Conservation (phyloP, 2,329 filamentous ascomycete species). For the Metarhizium sp. region DNA sequence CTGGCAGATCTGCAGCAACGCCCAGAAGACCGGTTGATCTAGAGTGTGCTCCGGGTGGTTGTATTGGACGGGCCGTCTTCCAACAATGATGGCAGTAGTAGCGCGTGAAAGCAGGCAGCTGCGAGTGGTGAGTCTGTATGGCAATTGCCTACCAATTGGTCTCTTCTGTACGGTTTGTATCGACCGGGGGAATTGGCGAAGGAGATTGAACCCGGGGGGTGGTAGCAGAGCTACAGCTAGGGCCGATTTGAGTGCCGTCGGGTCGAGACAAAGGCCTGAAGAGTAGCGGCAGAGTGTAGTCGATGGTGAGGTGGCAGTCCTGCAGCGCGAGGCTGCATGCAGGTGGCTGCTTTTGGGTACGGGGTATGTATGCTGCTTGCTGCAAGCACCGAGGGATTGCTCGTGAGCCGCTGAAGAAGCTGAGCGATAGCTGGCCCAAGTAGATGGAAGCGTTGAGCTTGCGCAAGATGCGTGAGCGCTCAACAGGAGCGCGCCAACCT, state of each 20-base stretch:
- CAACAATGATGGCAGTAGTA: constrained; percentile 1
- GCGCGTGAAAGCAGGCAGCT: not conserved
- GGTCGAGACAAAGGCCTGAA: constrained; percentile 5
- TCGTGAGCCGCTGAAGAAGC: constrained; percentile 8
- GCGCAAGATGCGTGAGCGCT: not conserved
- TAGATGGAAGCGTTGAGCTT: not conserved
- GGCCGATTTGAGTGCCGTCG: constrained; percentile 6
- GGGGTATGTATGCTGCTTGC: not conserved
- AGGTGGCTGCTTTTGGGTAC: constrained; percentile 7
- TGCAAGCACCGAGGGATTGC: constrained; percentile 2
- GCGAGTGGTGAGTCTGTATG: constrained; percentile 2
- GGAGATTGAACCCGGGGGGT: constrained; percentile 1
- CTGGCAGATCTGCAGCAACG: constrained; percentile 5
- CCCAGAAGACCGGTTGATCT: not conserved
- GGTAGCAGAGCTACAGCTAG: constrained; percentile 4
- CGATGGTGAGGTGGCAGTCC: constrained; percentile 8
- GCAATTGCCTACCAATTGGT: not conserved
- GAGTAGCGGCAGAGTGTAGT: constrained; percentile 1
- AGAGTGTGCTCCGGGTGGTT: not conserved
- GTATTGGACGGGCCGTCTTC: constrained; percentile 2
- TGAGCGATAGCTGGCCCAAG: not conserved
- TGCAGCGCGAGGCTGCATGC: constrained; percentile 5
- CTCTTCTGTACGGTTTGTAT: not conserved
- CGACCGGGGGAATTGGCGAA: constrained; percentile 2
- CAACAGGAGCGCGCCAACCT: not conserved